Percentiles rank a stretch among this genome's conserved stretches.
Conservation (phyloP, 225 moss, liverwort and hornwort genomes). For the Antitrichia curtipendula region DNA sequence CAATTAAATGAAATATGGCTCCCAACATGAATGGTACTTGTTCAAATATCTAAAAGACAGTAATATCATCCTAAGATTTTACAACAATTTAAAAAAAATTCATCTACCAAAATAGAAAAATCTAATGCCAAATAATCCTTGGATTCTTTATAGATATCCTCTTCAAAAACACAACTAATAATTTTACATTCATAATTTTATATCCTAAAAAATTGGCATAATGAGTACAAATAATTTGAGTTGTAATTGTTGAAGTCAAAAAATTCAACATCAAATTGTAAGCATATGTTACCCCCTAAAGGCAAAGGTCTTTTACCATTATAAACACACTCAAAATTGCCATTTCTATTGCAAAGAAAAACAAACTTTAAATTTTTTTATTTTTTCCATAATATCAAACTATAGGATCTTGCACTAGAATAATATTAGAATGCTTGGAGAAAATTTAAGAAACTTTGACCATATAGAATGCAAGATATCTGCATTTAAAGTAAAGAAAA, state of each 20-base stretch:
- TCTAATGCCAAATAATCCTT: neutral
- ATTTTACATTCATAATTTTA: neutral
- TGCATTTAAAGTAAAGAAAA: no score
- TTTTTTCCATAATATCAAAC: no score
- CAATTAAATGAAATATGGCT: neutral
- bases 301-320: no score
- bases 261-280: neutral
- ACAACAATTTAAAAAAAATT: neutral
- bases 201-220: neutral
- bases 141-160: neutral
- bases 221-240: neutral
- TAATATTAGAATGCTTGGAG: no score
- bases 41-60: neutral
- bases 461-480: no score
- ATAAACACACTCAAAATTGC: no score
- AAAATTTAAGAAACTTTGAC: no score
- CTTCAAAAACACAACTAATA: neutral
- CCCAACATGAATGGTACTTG: neutral
- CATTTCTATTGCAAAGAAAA: no score
- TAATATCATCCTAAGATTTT: neutral
- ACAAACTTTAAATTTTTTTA: no score
- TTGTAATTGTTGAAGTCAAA: neutral
- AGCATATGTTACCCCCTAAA: no score
- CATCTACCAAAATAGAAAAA: no score
- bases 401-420: no score